Base-by-base conservation (phyloP, 768 basidiomycete species). In the Termitomyces eurrhizus region DNA sequence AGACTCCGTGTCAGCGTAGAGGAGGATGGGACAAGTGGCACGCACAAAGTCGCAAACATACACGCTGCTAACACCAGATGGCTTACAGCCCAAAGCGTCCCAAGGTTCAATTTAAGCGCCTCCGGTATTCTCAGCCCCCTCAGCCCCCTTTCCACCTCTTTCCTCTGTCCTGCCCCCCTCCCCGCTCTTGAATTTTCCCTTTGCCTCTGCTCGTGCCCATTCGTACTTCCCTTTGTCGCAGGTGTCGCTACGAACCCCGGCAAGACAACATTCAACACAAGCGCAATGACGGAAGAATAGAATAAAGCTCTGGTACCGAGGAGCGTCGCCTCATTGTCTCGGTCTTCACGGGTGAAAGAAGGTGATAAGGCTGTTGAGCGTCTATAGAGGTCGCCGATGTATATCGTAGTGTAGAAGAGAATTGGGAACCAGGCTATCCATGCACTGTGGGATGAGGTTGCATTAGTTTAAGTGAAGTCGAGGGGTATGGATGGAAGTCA, bases 371-470 rank as follows among this genome's bases (percentile, higher is more conserved):
- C 70, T 1, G 75, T 79, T 9, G 78, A 65, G 3, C 74, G 78
- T 62, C 86, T 90, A 78, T 97, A 86, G 12, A 96, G 80, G 66
- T 96, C 95, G 12, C 92, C 91, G 57, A 97, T 81, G 74, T 94
- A 98, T 29, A 92, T 77, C 1, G 90, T 89, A 3, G 87, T 89
- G 76, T 93, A 95, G 74, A 95, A 95, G 1, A 96, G 78, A 29
- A 94, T 75, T 0, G 95, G 95, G 68, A 96, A 97, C 96, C 96
- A 98, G 8, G 85, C 90, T 61, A 95, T 79, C 87, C 87, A 95
- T 13, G 86, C 82, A 62, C 92, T 93, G 58, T 12, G 16, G 18
- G 32, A 48, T 50, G 1, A 36, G 0, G 24, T 21, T 9, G 48
- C 49, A 4, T 52, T 12, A 37, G 41, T n/a, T 21, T 44, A 11